Conservation (phyloP, 352 stramenopile genomes). For the Globisporangium cederbergense region DNA sequence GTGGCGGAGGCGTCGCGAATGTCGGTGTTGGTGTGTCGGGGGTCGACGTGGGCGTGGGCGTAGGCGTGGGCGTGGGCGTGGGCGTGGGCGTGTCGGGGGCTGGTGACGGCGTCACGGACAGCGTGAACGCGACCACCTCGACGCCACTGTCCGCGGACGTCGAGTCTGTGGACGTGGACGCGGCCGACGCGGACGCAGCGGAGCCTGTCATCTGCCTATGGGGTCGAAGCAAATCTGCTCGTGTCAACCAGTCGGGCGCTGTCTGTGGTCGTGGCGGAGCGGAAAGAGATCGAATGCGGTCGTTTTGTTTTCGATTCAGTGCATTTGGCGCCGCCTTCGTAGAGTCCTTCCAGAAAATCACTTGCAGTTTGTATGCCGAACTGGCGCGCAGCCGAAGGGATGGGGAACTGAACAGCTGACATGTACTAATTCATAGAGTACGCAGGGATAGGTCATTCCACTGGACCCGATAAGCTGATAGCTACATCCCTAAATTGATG, state of each 20-base stretch:
- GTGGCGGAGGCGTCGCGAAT: not conserved
- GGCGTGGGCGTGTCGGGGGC: not conserved
- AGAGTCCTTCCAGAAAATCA: constrained; percentile 2
- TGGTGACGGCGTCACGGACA: not conserved
- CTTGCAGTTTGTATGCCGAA: constrained; percentile 3
- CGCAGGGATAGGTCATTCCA: no score
- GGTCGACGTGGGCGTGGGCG: not conserved
- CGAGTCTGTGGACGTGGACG: constrained; percentile 8
- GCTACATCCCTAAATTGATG: not conserved
- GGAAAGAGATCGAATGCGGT: not conserved
- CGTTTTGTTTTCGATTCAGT: not conserved
- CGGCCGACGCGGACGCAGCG: constrained; percentile 20
- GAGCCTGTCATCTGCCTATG: constrained; percentile 10
- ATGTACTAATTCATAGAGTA: no score
- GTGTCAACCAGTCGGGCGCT: not conserved
- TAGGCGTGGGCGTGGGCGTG: not conserved
- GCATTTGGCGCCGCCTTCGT: not conserved
- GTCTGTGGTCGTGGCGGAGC: not conserved
- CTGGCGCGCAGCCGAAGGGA: not conserved
- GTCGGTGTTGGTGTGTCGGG: not conserved
- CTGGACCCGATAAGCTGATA: no score
- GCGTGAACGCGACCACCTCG: constrained; percentile 28
- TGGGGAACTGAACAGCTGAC: not conserved
- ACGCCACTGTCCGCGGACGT: constrained; percentile 14
- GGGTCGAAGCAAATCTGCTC: not conserved